These are phyloP conservation scores for Didymella pinodella DNA, from an alignment of 2,329 filamentous ascomycete genomes.

Conservation along the genomic window DNA sequence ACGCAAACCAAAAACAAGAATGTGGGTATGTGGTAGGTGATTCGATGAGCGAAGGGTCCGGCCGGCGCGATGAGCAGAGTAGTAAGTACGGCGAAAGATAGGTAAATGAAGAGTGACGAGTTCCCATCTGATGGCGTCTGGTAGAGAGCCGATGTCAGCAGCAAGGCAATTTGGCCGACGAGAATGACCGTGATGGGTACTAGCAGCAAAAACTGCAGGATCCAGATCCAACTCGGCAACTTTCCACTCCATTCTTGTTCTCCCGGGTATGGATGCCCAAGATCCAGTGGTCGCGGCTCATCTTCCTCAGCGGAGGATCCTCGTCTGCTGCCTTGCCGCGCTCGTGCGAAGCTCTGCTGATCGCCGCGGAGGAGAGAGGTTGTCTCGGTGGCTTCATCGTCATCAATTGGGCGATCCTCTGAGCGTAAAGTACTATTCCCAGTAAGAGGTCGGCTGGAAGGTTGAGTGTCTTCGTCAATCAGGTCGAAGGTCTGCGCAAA, in stretches of 20 bases:
- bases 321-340: slow-evolving; percentile 57
- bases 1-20: slow-evolving; percentile 77
- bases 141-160: slow-evolving; percentile 73
- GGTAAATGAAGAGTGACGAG: slow-evolving; percentile 73
- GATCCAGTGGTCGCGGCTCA: slow-evolving; percentile 44
- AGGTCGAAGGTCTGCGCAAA: slow-evolving; percentile 67
- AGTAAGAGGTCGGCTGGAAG: slow-evolving; percentile 47
- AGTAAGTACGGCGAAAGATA: slow-evolving; percentile 72
- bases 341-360: slow-evolving; percentile 64
- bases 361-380: slow-evolving; percentile 64
- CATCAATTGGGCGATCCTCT: slow-evolving; percentile 41
- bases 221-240: slow-evolving; percentile 85
- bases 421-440: slow-evolving; percentile 44
- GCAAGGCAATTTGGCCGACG: slow-evolving; percentile 76
- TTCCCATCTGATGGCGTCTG: slow-evolving; percentile 89
- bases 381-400: slow-evolving; percentile 61
- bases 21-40: slow-evolving; percentile 81
- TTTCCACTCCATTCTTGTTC: slow-evolving; percentile 88
- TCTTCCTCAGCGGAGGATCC: slow-evolving; percentile 52
- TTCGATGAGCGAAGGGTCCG: slow-evolving; percentile 84
- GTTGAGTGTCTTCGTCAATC: slow-evolving; percentile 33
- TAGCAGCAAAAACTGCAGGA: slow-evolving; percentile 82
- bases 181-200: slow-evolving; percentile 81
- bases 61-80: slow-evolving; percentile 78
- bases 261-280: slow-evolving; percentile 61